Conservation (phyloP, 139 green algal species). For the Pleodorina starrii region DNA sequence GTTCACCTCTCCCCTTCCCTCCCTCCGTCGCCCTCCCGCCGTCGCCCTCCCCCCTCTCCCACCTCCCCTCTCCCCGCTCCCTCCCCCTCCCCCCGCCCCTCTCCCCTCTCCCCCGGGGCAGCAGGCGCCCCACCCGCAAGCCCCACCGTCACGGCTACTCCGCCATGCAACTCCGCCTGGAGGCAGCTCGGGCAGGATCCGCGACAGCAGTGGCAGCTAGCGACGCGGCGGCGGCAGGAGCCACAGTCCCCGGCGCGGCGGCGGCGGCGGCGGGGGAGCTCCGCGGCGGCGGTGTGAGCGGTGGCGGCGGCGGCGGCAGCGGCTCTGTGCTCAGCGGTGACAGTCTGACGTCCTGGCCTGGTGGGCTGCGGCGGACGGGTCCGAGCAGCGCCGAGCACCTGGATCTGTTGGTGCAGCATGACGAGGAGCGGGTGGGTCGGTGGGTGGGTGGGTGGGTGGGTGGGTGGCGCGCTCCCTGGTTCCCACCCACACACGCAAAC, state of each 20-base stretch:
- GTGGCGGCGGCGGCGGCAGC: background rate
- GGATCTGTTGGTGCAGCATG: constrained; percentile 19
- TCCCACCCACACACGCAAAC: no score
- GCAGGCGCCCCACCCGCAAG: constrained; percentile 6
- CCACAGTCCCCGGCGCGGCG: background rate
- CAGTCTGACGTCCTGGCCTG: background rate
- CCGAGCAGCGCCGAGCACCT: background rate
- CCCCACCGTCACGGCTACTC: constrained; percentile 36
- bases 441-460: background rate
- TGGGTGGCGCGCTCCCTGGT: background rate
- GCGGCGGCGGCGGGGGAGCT: background rate
- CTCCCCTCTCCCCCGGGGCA: no score
- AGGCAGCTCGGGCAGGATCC: background rate
- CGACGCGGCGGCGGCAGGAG: background rate
- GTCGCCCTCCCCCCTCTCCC: no score
- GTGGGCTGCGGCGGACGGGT: background rate
- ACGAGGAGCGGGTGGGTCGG: constrained; percentile 22
- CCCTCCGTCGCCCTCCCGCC: no score
- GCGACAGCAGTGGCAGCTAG: background rate
- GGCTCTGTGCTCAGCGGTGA: background rate
- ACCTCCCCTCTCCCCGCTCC: no score
- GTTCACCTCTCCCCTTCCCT: no score
- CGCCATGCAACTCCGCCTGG: background rate
- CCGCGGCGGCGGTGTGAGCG: background rate
- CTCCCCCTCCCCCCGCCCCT: no score